Evolutionary conservation across 2,329 filamentous ascomycete genomes (phyloP).

Genomic region (Beauveria rudraprayagi): DNA sequence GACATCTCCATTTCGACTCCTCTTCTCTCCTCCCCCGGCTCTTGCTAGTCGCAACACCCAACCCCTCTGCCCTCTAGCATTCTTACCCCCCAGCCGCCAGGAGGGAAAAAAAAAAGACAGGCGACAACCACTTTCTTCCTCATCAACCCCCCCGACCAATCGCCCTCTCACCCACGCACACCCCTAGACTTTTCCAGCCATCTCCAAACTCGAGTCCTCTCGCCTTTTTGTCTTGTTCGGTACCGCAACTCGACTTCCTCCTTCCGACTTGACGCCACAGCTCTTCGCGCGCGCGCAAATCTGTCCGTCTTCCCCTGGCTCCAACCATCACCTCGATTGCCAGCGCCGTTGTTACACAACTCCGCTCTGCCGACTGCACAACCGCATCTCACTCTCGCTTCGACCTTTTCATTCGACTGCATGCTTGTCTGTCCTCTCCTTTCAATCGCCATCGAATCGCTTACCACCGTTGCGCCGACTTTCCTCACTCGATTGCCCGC

Average conservation of each 20-base stretch:
- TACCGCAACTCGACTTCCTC: background rate
- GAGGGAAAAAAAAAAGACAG: constrained; percentile 9
- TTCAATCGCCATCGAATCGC: constrained; percentile 1
- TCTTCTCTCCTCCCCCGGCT: background rate
- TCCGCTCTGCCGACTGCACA: background rate
- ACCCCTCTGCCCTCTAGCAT: constrained; percentile 12
- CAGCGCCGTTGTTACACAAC: background rate
- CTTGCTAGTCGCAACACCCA: constrained; percentile 7
- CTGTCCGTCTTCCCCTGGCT: background rate
- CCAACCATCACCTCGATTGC: background rate
- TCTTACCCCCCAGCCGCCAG: constrained; percentile 4
- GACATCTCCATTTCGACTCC: background rate
- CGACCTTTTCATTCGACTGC: background rate
- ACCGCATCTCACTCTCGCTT: background rate
- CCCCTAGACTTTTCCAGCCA: constrained; percentile 28
- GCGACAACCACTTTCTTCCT: background rate
- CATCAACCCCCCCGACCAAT: background rate
- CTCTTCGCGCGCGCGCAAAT: background rate
- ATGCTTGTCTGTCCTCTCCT: background rate
- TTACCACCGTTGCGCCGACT: constrained; percentile 16
- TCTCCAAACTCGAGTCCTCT: constrained; percentile 27
- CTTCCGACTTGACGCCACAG: background rate
- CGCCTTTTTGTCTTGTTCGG: constrained; percentile 5
- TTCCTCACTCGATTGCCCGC: constrained; percentile 16
- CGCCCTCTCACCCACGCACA: background rate